Conservation (phyloP, 495 filamentous ascomycete genomes). For the Aspergillus asperescens region DNA sequence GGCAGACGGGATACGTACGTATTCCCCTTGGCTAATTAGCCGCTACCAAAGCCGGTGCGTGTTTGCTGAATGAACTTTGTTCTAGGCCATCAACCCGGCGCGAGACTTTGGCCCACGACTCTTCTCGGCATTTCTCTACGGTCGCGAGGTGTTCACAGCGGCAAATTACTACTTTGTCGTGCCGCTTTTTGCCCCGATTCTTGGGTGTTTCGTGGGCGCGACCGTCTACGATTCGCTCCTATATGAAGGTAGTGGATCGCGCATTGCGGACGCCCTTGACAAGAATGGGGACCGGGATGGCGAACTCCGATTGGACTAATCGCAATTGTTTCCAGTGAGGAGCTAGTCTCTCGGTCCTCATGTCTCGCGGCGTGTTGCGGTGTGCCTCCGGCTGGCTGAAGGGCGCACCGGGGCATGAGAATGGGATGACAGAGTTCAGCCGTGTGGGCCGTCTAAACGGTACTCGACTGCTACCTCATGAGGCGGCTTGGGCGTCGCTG, state of each 20-base stretch:
- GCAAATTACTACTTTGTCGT: constrained; percentile 33
- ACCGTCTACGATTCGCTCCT: constrained; percentile 26
- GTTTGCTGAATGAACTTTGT: background rate
- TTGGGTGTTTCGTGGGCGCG: constrained; percentile 31
- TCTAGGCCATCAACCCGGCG: constrained; percentile 33
- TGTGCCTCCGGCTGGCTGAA: background rate
- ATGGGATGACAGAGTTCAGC: background rate
- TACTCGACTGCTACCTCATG: background rate
- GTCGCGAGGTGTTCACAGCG: constrained; percentile 29
- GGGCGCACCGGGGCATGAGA: background rate
- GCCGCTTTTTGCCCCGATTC: constrained; percentile 29
- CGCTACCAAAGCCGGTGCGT: constrained; percentile 2
- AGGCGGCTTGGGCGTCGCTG: background rate
- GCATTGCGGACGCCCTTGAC: constrained; percentile 27
- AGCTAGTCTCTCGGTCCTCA: too few species aligned
- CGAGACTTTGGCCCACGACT: constrained; percentile 33
- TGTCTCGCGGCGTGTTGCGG: too few species aligned
- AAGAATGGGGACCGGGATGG: constrained; percentile 25
- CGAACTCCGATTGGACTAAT: constrained; percentile 25
- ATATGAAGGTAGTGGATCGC: constrained; percentile 32
- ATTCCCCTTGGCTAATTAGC: background rate
- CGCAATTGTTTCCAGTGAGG: background rate
- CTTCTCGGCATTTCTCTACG: constrained; percentile 35
- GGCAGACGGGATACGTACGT: constrained; percentile 38
- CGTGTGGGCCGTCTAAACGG: background rate